Evolutionary conservation across 202 grass and related monocot species (phyloP), one percentile per base, ranked within the genome.

Genomic region (Hordeum pubiflorum): DNA sequence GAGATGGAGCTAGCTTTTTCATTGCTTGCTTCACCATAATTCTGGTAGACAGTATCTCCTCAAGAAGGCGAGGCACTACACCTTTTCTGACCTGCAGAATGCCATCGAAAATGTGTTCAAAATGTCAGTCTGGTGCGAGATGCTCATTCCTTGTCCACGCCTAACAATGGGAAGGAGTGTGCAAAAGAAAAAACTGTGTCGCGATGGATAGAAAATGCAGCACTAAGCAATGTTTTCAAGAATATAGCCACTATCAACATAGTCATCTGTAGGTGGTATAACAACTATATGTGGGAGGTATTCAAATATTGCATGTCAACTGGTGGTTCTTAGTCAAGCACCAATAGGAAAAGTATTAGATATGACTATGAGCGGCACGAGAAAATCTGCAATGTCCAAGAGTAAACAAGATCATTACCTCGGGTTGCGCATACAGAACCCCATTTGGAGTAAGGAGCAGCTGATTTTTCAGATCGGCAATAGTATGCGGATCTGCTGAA

Each of bases 1-100:
- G 84, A 26, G 90, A 92, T 78, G 92, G 67, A 75, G 39, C 59
- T 74, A 97, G 75, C 58, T 88, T 97, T 83, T 97, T 94, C 88
- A 97, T 93, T 82, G 91, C 90, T 86, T 97, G 86, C 82, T 97
- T 97, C 58, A 93, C 82, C 94, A 94, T 86, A 85, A 97, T 91
- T 86, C 94, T 89, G 73, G 94, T 97, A 58, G 92, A 94, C 60
- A 97, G 79, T 89, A 97, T 92, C 83, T 97, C 94, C 52, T 94
- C 86, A 32, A 97, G 81, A 77, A 97, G 81, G 48, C 74, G 86
- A 56, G 94, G 94, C 50, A 97, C 83, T 62, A 94, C 88, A 75
- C 94, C 94, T 94, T 97, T 94, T 12, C 94, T 89, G 40, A 97
- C 83, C 94, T 97, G 75, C 56, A 92, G 52, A 79, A 81, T 76